phyloP scores from a whole-genome alignment of 1,284 basidiomycete genomes.

The Pisolithus thermaeus region DNA sequence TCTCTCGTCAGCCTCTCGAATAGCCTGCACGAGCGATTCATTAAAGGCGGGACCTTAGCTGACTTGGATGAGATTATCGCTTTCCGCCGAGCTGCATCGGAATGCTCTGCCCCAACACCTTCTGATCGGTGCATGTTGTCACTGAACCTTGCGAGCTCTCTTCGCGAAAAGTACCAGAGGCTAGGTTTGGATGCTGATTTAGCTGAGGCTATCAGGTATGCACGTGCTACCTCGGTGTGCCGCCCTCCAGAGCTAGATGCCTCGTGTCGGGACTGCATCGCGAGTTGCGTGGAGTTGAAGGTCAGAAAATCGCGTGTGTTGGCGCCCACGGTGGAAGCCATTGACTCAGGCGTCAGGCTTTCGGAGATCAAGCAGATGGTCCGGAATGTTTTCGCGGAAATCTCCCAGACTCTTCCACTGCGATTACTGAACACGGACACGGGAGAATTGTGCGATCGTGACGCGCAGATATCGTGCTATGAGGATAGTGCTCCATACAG shows the following conservation, averaged over 20 bases:
- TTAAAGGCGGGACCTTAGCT: neutral
- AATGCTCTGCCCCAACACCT: neutral
- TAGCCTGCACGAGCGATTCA: neutral
- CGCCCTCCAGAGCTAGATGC: neutral
- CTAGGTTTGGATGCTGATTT: neutral
- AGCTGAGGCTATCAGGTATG: neutral
- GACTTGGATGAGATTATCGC: neutral
- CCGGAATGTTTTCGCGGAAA: too few species aligned
- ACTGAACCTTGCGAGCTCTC: neutral
- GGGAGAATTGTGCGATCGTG: too few species aligned
- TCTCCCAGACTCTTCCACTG: too few species aligned
- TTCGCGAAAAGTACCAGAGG: too few species aligned
- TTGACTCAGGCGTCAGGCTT: too few species aligned
- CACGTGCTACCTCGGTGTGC: neutral
- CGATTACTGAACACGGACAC: too few species aligned
- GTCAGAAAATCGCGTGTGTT: too few species aligned
- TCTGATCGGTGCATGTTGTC: neutral
- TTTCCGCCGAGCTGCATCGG: neutral
- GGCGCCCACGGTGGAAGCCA: too few species aligned
- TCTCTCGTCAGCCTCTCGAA: neutral
- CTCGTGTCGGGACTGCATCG: neutral
- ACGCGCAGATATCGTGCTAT: too few species aligned
- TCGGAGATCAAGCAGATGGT: too few species aligned
- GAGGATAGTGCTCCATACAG: too few species aligned
- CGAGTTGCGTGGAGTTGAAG: neutral